These are phyloP conservation scores for Tolypocladium paradoxum DNA, from an alignment of 2,329 filamentous ascomycete genomes.

Conservation along the genomic window DNA sequence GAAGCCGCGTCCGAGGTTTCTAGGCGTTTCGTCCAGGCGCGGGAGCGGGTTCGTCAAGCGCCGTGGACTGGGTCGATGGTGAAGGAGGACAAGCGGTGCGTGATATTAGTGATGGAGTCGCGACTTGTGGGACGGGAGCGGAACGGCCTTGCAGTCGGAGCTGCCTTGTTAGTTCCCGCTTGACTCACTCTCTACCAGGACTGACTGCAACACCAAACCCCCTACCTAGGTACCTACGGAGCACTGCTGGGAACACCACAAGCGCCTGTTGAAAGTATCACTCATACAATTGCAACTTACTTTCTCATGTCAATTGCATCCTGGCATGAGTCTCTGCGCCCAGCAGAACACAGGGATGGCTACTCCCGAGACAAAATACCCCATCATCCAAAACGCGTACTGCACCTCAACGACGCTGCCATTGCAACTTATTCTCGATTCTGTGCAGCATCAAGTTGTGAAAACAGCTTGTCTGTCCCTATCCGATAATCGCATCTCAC, in stretches of 20 bases:
- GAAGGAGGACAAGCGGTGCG: neutral
- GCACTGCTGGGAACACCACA: no score
- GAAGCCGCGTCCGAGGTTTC: neutral
- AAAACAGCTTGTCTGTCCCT: neutral
- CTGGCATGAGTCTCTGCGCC: no score
- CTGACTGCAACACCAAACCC: neutral
- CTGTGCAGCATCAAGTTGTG: neutral
- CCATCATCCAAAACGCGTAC: neutral
- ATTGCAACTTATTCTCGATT: neutral
- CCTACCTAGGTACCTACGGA: no score
- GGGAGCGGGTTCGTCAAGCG: neutral
- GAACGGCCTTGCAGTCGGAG: neutral
- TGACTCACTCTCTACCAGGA: neutral
- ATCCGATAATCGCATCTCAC: neutral
- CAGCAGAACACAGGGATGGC: no score
- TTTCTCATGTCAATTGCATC: neutral
- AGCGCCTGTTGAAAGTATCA: no score
- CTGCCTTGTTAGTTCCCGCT: neutral
- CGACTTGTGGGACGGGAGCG: neutral
- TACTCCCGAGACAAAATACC: no score
- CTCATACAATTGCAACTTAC: no score
- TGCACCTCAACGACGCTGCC: neutral
- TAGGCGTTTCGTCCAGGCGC: neutral
- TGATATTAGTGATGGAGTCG: neutral
- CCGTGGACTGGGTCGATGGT: neutral